These are phyloP conservation scores for Pilaira anomala DNA, from an alignment of 192 early-diverging fungal species.

Conservation along the genomic window DNA sequence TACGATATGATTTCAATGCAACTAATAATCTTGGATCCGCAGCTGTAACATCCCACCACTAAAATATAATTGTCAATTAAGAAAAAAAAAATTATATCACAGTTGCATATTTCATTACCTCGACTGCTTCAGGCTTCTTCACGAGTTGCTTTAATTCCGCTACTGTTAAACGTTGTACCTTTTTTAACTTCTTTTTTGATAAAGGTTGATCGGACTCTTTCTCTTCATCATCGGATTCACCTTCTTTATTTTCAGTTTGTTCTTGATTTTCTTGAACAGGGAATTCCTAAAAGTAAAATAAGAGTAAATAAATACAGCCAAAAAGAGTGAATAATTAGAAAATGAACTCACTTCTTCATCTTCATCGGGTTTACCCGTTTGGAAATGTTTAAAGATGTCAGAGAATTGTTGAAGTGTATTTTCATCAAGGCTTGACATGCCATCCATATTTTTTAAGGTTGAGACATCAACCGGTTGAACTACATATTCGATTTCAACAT, in stretches of 20 bases:
- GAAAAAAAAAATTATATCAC: neutral
- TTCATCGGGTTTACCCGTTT: slow-evolving; percentile 22
- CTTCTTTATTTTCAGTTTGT: slow-evolving; percentile 15
- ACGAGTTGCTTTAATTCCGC: slow-evolving; percentile 93
- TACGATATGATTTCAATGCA: slow-evolving; percentile 84
- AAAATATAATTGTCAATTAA: neutral
- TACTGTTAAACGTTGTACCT: slow-evolving; percentile 64
- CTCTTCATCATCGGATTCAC: slow-evolving; percentile 24
- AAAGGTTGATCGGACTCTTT: slow-evolving; percentile 25
- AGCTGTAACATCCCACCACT: slow-evolving; percentile 91
- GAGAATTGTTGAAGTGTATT: slow-evolving; percentile 27
- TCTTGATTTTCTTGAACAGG: slow-evolving; percentile 1
- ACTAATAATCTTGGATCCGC: slow-evolving; percentile 88
- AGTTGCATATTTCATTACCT: slow-evolving; percentile 49
- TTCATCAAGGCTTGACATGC: slow-evolving; percentile 21
- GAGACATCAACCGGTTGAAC: slow-evolving; percentile 26
- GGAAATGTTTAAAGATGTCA: slow-evolving; percentile 34
- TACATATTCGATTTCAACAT: slow-evolving; percentile 38
- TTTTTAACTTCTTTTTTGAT: slow-evolving; percentile 59
- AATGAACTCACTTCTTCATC: slow-evolving; percentile 13
- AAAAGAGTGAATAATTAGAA: neutral
- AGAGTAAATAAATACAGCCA: neutral
- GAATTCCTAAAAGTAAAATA: slow-evolving; percentile 1
- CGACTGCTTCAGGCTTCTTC: slow-evolving; percentile 91
- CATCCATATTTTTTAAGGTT: slow-evolving; percentile 10